Evolutionary conservation across 805 yeast species (phyloP).

Genomic region (Ogataea trehalophila): DNA sequence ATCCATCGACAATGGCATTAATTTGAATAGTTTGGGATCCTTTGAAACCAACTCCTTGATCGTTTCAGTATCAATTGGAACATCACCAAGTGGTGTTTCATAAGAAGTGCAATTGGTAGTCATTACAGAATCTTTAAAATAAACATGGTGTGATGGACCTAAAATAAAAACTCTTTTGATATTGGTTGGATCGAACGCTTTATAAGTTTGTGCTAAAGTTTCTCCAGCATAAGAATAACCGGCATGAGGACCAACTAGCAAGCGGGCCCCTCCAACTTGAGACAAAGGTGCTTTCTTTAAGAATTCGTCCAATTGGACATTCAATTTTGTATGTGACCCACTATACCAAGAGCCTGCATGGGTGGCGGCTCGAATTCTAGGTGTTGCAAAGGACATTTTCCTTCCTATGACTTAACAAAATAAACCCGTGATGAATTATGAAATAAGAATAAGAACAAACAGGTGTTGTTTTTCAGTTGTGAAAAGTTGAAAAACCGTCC

Average conservation of each 20-base stretch:
- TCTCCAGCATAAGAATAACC: constrained; percentile 82
- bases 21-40: constrained; percentile 40
- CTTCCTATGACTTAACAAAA: too few relatives aligned
- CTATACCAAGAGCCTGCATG: constrained; percentile 94
- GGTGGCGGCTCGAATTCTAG: constrained; percentile 48
- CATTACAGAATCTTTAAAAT: constrained; percentile 57
- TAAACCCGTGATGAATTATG: too few relatives aligned
- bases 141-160: constrained; percentile 93
- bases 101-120: constrained; percentile 49
- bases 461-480: too few relatives aligned
- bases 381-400: neutral
- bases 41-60: constrained; percentile 31
- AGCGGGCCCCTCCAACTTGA: constrained; percentile 38
- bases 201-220: constrained; percentile 73
- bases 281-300: constrained; percentile 33
- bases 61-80: constrained; percentile 57
- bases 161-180: constrained; percentile 66
- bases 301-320: constrained; percentile 45
- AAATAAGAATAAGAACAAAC: too few relatives aligned
- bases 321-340: constrained; percentile 37
- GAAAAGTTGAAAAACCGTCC: too few relatives aligned
- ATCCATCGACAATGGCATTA: constrained; percentile 59
- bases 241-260: constrained; percentile 77
- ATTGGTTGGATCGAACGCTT: constrained; percentile 55
- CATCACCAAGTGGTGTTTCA: constrained; percentile 78